Evolutionary conservation across 2,329 filamentous ascomycete species (phyloP).

Genomic region (Periconia sp.): DNA sequence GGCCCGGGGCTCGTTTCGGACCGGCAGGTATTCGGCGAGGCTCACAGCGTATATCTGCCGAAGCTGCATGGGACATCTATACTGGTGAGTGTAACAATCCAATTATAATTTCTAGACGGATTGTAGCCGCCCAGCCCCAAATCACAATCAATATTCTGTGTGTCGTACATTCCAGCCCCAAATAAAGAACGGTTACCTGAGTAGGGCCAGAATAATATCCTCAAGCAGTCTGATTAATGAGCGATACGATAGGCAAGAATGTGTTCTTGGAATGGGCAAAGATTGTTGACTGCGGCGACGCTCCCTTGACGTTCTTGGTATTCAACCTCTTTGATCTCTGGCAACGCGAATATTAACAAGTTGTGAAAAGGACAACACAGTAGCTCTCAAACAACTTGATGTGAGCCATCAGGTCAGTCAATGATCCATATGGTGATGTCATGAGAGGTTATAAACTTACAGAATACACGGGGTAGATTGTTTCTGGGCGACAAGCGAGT

Average conservation of each 20-base stretch:
- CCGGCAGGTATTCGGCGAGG: slow-evolving; percentile 55
- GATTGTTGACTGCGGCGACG: slow-evolving; percentile 59
- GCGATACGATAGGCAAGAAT: slow-evolving; percentile 37
- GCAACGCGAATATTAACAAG: neutral
- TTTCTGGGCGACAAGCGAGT: slow-evolving; percentile 52
- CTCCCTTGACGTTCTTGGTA: slow-evolving; percentile 53
- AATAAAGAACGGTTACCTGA: too few relatives aligned
- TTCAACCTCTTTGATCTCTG: too few relatives aligned
- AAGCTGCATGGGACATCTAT: slow-evolving; percentile 50
- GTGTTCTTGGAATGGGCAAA: slow-evolving; percentile 52
- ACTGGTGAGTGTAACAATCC: slow-evolving; percentile 43
- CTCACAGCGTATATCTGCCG: slow-evolving; percentile 50
- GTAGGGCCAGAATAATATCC: too few relatives aligned
- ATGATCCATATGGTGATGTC: neutral
- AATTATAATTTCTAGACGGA: neutral
- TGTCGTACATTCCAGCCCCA: too few relatives aligned
- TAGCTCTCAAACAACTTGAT: slow-evolving; percentile 57
- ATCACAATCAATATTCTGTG: too few relatives aligned
- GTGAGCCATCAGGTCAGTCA: slow-evolving; percentile 51
- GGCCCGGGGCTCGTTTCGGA: slow-evolving; percentile 57
- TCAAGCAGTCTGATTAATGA: neutral
- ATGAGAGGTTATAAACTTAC: neutral
- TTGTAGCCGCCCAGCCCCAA: too few relatives aligned
- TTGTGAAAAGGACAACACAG: slow-evolving; percentile 51
- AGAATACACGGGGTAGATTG: slow-evolving; percentile 31